Evolutionary conservation across 306 rosid genomes (phyloP).

Genomic region (Geum urbanum): DNA sequence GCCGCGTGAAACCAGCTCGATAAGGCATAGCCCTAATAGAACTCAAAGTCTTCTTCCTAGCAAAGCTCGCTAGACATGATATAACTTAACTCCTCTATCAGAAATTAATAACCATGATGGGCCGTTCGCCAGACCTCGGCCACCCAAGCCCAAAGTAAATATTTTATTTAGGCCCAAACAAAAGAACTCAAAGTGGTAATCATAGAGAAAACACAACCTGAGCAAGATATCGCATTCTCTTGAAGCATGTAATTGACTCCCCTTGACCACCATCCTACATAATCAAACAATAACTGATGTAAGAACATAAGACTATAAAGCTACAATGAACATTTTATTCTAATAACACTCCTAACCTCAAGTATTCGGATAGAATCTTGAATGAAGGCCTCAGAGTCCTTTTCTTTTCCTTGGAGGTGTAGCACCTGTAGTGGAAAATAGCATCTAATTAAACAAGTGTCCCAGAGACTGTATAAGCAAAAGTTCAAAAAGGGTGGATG

Average conservation of each 20-base stretch:
- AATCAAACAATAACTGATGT: conserved; percentile 26
- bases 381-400: conserved; percentile 65
- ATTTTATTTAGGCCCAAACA: too few species aligned
- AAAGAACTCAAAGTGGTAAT: too few species aligned
- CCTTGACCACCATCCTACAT: conserved; percentile 70
- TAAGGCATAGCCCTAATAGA: too few species aligned
- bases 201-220: conserved; percentile 49
- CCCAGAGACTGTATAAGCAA: background rate
- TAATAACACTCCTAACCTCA: conserved; percentile 50
- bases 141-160: too few species aligned
- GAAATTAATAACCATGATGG: too few species aligned
- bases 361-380: conserved; percentile 70
- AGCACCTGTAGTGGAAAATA: conserved; percentile 53
- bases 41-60: too few species aligned
- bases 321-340: background rate
- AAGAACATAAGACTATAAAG: conserved; percentile 17
- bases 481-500: background rate
- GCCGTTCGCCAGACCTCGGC: too few species aligned
- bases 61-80: too few species aligned
- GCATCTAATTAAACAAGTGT: conserved; percentile 17
- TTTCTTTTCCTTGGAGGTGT: conserved; percentile 70
- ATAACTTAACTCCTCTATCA: too few species aligned
- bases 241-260: conserved; percentile 52
- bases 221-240: conserved; percentile 70
- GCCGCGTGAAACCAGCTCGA: too few species aligned